Base-by-base conservation (phyloP, 805 yeast species). In the Wickerhamiella kurtzmanii region DNA sequence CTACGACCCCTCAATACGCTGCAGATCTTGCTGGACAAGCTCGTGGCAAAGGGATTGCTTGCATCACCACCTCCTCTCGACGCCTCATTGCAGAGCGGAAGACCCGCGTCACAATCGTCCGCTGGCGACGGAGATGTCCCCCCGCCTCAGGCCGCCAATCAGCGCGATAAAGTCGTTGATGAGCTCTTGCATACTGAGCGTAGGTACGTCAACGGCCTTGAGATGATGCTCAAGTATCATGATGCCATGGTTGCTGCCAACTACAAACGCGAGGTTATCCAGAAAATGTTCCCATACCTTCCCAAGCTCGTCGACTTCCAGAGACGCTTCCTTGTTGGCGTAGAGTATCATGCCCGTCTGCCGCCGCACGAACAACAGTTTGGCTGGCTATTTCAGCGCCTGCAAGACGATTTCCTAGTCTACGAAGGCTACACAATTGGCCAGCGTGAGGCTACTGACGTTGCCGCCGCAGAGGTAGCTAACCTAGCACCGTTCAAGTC, bases 391-490 rank as follows among this genome's bases (percentile, higher is more conserved):
- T 89, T 92, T 62, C 71, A 83, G 50, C 94, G 82, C 62, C 84
- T 92, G 9, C 83, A 88, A 32, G 77, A 79, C 35, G 89, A 87
- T 22, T 92, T 92, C 67, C 80, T 77, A 52, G 77, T 85, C 8
- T 92, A 92, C 64, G 95, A 87, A 62, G 87, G 95, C 5, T 92
- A 95, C 89, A 84, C 96, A 21, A 72, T 87, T 46, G 89, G 89
- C 49, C 96, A 86, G 64, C 77, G 78, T 54, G 77, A 85, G 2
- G 96, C 97, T 1, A 75, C 85, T 39, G 95, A 85, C 47, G 73
- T 86, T 47, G 82, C 92, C 36, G 60, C 64, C 25, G 74, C 72
- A 53, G 86, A 83, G 53, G 73, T 77, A 3, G 60, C 70, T 3
- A 76, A 75, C 54, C 71, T 86, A 45, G 53, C 49, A 46, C 72